A percentile compares a stretch with the other conserved stretches of the same genome.
These are phyloP conservation scores for Pyrus communis DNA, from an alignment of 306 rosid genomes.

Conservation along the genomic window DNA sequence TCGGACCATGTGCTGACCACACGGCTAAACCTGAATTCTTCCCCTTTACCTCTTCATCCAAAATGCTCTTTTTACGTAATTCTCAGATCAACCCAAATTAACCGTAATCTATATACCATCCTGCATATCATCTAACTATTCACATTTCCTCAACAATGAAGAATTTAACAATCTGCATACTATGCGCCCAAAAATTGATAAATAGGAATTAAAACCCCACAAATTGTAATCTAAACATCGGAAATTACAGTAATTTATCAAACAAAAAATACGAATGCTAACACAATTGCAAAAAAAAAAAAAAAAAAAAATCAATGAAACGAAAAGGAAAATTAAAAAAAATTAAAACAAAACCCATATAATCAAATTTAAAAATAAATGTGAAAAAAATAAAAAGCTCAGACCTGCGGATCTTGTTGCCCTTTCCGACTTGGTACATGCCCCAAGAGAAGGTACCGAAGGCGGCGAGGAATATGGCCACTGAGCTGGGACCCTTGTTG, in stretches of 20 bases:
- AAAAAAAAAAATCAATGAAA: background rate
- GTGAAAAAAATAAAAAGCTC: background rate
- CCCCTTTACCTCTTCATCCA: background rate
- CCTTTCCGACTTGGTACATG: conserved; percentile 96
- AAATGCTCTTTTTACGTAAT: background rate
- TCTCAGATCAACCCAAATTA: background rate
- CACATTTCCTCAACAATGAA: background rate
- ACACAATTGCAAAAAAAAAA: background rate
- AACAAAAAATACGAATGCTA: background rate
- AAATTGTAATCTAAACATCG: background rate
- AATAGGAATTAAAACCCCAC: background rate
- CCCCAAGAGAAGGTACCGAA: conserved; percentile 93
- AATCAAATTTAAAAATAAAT: background rate
- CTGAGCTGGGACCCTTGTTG: conserved; percentile 78
- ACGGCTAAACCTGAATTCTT: background rate
- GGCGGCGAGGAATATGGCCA: conserved; percentile 68
- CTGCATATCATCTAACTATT: background rate
- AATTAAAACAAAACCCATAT: background rate
- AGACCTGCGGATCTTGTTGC: conserved; percentile 92
- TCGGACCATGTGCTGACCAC: background rate
- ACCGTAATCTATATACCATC: background rate
- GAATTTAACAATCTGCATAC: background rate
- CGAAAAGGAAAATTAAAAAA: background rate
- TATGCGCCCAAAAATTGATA: background rate
- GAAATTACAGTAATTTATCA: background rate